phyloP scores from a whole-genome alignment of 2,329 filamentous ascomycete species.

The Dactylellina drechsleri region DNA sequence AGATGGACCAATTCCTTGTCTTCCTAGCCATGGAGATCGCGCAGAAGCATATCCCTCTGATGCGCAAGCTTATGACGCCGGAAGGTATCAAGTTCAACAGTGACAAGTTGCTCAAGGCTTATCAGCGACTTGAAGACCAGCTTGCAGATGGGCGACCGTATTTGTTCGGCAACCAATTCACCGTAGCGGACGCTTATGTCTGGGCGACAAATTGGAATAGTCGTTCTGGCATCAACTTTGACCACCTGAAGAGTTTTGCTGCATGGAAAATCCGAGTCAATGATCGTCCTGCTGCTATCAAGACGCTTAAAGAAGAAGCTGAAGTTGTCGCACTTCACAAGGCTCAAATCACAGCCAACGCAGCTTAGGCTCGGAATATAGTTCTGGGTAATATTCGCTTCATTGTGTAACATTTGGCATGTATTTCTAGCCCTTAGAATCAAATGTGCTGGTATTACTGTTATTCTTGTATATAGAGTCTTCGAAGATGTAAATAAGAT shows the following conservation, averaged over 20 bases:
- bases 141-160: neutral
- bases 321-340: neutral
- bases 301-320: neutral
- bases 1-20: slow-evolving; percentile 1
- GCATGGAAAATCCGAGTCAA: neutral
- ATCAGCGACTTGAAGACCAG: neutral
- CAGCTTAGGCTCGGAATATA: too few species aligned
- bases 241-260: slow-evolving; percentile 1
- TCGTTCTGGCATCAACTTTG: neutral
- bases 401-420: too few species aligned
- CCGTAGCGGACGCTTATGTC: neutral
- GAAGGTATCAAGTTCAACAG: slow-evolving; percentile 6
- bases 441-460: too few species aligned
- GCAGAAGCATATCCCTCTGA: slow-evolving; percentile 9
- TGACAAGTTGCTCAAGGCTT: neutral
- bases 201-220: slow-evolving; percentile 6
- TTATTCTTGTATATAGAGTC: too few species aligned
- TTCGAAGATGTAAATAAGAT: too few species aligned
- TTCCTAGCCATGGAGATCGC: slow-evolving; percentile 3
- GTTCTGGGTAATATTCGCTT: too few species aligned
- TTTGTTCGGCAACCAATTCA: neutral
- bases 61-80: neutral
- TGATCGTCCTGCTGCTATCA: slow-evolving; percentile 1
- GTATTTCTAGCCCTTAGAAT: too few species aligned
- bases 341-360: neutral